Base-by-base conservation (phyloP, 495 filamentous ascomycete genomes). In the Aspergillus cristatus region DNA sequence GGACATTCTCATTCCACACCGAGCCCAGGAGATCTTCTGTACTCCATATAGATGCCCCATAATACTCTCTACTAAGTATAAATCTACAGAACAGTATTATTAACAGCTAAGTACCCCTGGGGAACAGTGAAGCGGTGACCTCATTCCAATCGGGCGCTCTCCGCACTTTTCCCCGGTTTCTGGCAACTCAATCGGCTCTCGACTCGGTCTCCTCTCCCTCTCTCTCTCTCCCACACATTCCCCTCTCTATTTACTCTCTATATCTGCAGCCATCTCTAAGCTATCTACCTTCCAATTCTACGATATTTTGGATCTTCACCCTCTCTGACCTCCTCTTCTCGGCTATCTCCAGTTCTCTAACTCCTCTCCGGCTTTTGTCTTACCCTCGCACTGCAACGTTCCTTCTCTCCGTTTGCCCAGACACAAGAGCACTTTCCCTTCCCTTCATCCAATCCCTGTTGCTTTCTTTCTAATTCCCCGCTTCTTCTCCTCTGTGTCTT, bases 341-440 rank as follows among this genome's bases (percentile, higher is more conserved):
- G 44, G 39, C 46, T 39, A 26, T 34, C 34, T 43, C 29, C 12
- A 17, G 34, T 34, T 10, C 28, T 24, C 20, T n/a, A n/a, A 33
- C 30, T 30, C n/a, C 39, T 35, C 41, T 38, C 15, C 16, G 37
- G 32, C 41, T 45, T 40, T 35, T 47, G 37, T 25, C 45, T 50
- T 37, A 47, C 41, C 50, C 45, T 48, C 46, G 31, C 40, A 43
- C 48, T 32, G 46, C 46, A 29, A 34, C 42, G 51, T 40, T 46
- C 47, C 43, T 41, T 50, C 32, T 41, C 43, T 45, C 46, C 45
- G 39, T 45, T 35, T 50, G n/a, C n/a, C n/a, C n/a, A n/a, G n/a
- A n/a, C n/a, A n/a, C 38, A 38, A 43, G 35, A 37, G 28, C 42
- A 31, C 31, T 29, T 45, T 41, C 44, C 45, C 48, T 48, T 46